phyloP scores from a whole-genome alignment of 2,329 filamentous ascomycete species.

The Fusarium pininemorale region DNA sequence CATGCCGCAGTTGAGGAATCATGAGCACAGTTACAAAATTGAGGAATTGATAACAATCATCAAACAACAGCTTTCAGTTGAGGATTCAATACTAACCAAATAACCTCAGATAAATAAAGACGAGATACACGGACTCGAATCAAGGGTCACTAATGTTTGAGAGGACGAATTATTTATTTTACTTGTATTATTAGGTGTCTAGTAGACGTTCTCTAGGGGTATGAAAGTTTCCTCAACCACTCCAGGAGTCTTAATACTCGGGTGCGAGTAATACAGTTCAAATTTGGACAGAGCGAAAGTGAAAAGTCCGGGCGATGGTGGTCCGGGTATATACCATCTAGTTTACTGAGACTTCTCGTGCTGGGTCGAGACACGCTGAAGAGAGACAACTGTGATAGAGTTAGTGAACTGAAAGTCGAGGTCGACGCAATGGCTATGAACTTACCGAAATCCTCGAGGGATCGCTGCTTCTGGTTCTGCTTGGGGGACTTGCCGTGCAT shows the following conservation, averaged over 20 bases:
- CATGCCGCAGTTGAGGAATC: background rate
- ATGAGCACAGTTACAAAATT: background rate
- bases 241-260: conserved; percentile 48
- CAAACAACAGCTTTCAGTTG: no score
- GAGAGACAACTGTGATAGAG: conserved; percentile 75
- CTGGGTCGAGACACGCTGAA: conserved; percentile 90
- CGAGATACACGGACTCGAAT: no score
- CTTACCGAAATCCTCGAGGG: conserved; percentile 89
- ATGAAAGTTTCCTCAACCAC: conserved; percentile 50
- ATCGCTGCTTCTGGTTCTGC: conserved; percentile 83
- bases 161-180: conserved; percentile 46
- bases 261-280: conserved; percentile 51
- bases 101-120: background rate
- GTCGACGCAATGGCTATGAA: conserved; percentile 43
- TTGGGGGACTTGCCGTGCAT: conserved; percentile 91
- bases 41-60: background rate
- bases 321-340: conserved; percentile 51
- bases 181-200: conserved; percentile 57
- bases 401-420: conserved; percentile 54
- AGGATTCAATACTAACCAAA: no score
- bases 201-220: conserved; percentile 50
- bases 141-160: background rate
- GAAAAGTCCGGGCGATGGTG: conserved; percentile 50
- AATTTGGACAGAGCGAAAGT: conserved; percentile 53
- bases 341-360: conserved; percentile 85